Evolutionary conservation across 805 yeast species (phyloP).

Genomic region (Yarrowia sp.): DNA sequence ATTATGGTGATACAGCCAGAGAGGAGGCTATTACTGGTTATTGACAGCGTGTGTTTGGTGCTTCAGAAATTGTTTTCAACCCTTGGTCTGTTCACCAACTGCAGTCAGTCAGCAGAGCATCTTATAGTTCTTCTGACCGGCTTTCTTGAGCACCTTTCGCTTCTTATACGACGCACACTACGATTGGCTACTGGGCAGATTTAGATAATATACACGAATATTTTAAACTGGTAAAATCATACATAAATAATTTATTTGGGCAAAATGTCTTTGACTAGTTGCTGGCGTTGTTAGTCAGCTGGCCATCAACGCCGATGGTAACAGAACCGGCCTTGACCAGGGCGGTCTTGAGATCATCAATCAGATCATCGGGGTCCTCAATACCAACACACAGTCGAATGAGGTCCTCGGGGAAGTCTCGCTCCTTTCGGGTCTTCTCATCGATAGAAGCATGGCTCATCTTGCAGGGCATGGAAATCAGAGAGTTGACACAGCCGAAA

Average conservation of each 20-base stretch:
- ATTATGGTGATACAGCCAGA: no score
- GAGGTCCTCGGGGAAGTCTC: slow-evolving; percentile 90
- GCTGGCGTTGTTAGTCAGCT: slow-evolving; percentile 9
- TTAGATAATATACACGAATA: background rate
- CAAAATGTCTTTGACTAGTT: background rate
- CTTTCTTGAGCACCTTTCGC: no score
- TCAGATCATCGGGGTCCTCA: slow-evolving; percentile 76
- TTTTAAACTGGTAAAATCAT: background rate
- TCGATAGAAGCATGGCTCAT: slow-evolving; percentile 98
- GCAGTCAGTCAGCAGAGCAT: no score
- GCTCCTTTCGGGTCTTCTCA: slow-evolving; percentile 76
- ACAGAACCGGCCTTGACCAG: slow-evolving; percentile 62
- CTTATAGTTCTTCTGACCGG: no score
- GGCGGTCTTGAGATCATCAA: slow-evolving; percentile 74
- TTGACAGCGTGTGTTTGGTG: no score
- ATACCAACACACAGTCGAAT: slow-evolving; percentile 90
- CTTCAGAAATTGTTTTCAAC: no score
- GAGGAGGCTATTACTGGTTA: no score
- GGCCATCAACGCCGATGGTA: slow-evolving; percentile 23
- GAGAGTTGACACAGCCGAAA: slow-evolving; percentile 90
- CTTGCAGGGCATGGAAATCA: slow-evolving; percentile 89
- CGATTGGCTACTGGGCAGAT: no score
- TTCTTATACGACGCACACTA: no score
- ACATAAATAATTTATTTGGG: slow-evolving; percentile 6
- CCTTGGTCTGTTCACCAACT: no score